These are phyloP conservation scores for Onygenales sp. DNA, from an alignment of 2,329 filamentous ascomycete genomes.

Conservation along the genomic window DNA sequence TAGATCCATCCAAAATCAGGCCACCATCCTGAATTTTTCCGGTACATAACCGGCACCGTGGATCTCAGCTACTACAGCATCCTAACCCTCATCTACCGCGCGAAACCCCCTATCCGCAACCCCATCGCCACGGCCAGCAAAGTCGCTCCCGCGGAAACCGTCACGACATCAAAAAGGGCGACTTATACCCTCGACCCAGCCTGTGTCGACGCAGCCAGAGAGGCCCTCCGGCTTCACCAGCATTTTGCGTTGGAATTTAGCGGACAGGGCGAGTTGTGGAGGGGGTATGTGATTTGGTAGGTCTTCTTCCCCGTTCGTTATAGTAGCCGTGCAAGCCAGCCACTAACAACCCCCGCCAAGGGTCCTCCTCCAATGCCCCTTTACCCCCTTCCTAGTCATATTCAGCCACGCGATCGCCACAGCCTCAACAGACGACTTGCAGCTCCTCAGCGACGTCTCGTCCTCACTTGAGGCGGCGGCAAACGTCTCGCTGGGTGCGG, in stretches of 20 bases:
- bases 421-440: constrained; percentile 43
- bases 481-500: constrained; percentile 47
- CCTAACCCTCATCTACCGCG: constrained; percentile 31
- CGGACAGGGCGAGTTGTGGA: constrained; percentile 20
- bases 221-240: constrained; percentile 25
- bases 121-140: constrained; percentile 7
- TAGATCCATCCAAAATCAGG: not conserved
- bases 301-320: not conserved
- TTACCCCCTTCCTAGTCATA: constrained; percentile 41
- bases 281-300: constrained; percentile 30
- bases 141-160: not conserved
- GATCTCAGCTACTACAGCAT: constrained; percentile 28
- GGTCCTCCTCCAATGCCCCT: constrained; percentile 35
- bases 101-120: constrained; percentile 22
- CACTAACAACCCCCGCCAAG: constrained; percentile 13
- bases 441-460: constrained; percentile 47
- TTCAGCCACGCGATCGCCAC: constrained; percentile 45
- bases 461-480: constrained; percentile 44
- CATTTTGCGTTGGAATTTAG: constrained; percentile 18
- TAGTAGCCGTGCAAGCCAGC: not conserved
- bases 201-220: constrained; percentile 29
- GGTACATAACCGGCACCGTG: constrained; percentile 21
- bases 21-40: constrained; percentile 15
- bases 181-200: constrained; percentile 24
- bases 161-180: not conserved